A percentile compares a stretch with the other conserved stretches of the same genome.
Conservation (phyloP, 805 yeast genomes). For the Kodamaea fukazawae region DNA sequence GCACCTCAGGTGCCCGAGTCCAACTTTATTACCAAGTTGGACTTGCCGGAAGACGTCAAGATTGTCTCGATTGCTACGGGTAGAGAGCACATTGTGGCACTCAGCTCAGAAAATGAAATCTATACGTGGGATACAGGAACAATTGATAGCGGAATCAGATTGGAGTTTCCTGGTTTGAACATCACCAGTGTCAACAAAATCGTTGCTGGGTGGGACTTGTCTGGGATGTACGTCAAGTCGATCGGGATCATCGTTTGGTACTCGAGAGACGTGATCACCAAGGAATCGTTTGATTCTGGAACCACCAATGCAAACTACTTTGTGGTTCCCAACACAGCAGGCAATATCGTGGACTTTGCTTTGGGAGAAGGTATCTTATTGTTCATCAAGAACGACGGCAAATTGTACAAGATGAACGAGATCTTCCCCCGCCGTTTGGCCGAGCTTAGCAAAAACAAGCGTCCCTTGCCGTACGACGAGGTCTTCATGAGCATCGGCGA, state of each 20-base stretch:
- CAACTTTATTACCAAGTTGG: constrained; percentile 22
- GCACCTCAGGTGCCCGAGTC: constrained; percentile 8
- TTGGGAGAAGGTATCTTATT: constrained; percentile 54
- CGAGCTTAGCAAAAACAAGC: neutral
- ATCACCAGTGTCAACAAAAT: constrained; percentile 40
- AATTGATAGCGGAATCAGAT: constrained; percentile 36
- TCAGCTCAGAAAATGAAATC: constrained; percentile 47
- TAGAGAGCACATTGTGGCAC: constrained; percentile 59
- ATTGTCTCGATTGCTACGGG: constrained; percentile 59
- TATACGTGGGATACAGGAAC: constrained; percentile 63
- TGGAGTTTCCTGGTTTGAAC: constrained; percentile 36
- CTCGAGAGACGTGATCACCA: constrained; percentile 21
- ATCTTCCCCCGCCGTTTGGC: constrained; percentile 7
- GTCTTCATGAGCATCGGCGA: constrained; percentile 9
- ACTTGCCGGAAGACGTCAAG: constrained; percentile 21
- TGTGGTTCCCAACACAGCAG: constrained; percentile 41
- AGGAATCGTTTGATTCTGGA: constrained; percentile 18
- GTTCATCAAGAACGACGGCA: constrained; percentile 47
- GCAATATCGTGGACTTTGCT: constrained; percentile 49
- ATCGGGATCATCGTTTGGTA: constrained; percentile 64
- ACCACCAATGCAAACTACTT: constrained; percentile 35
- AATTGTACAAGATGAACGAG: constrained; percentile 29
- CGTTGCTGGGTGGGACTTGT: constrained; percentile 66
- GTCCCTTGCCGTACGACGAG: constrained; percentile 8
- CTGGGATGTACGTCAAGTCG: constrained; percentile 46